Evolutionary conservation across 2,329 filamentous ascomycete species (phyloP), one percentile per base, ranked within the genome.

Genomic region (Botryosphaeria dothidea): DNA sequence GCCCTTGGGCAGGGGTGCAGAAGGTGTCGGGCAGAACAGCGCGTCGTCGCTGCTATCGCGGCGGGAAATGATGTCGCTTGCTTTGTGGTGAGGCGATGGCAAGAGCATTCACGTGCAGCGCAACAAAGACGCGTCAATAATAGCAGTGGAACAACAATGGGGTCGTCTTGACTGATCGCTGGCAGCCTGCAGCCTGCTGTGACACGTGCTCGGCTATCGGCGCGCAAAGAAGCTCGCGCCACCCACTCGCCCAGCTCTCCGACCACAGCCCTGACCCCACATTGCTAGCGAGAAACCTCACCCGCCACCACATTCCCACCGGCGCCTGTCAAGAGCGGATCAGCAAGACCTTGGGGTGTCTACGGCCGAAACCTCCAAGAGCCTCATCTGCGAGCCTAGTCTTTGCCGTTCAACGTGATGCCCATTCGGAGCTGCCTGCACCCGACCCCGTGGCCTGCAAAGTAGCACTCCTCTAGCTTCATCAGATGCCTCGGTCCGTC

Each of bases 51-150:
- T 46, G 43, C 23, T 46, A 17, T 17, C 23, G 23, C 13, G 23
- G 46, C 23, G 45, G 7, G 21, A 4, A 23, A 15, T 19, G 11
- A n/a, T 5, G 11, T 45, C 41, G 41, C 41, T 45, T 45, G 45
- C 21, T 48, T 48, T 23, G 31, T 41, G 38, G 48, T n/a, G 48
- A 17, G 11, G n/a, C 17, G 9, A 7, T 19, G 23, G 19, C 17
- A 31, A 52, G n/a, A n/a, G 19, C 17, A 34, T 21, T 52, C 49
- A 38, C 52, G 52, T 41, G 52, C 31, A 5, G 11, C 31, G 52
- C 34, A 41, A 56, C 52, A 56, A 56, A 56, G 52, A 31, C 52
- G 52, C 52, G 52, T 21, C 15, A 23, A 41, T 56, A 31, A 56
- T 7, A 15, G 31, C 6, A 17, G n/a, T n/a, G n/a, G n/a, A n/a